phyloP scores from a whole-genome alignment of 345 rosid genomes.

The Punica granatum region DNA sequence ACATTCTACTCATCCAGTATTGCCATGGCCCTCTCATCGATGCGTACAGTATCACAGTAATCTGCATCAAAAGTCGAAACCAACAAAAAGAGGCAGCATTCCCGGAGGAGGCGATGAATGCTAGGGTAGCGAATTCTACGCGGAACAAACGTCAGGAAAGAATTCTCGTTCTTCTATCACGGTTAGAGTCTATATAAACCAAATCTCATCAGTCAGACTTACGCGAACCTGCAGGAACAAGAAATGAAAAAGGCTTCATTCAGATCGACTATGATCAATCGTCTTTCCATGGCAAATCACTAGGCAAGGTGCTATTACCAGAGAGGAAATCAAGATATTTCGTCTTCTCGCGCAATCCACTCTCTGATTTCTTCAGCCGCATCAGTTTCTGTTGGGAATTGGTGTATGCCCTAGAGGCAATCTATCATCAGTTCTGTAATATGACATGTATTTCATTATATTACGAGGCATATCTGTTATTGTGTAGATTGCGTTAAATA shows the following conservation, averaged over 20 bases:
- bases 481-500: no score
- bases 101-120: not conserved
- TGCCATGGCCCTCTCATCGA: not conserved
- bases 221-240: not conserved
- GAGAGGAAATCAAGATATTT: conserved; percentile 79
- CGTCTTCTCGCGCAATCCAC: conserved; percentile 85
- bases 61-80: not conserved
- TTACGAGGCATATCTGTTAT: no score
- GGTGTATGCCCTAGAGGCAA: no score
- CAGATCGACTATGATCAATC: conserved; percentile 9
- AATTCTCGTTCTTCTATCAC: not conserved
- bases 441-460: no score
- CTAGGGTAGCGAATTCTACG: not conserved
- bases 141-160: not conserved
- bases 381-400: no score
- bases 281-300: conserved; percentile 83
- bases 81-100: not conserved
- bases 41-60: not conserved
- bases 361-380: conserved; percentile 54
- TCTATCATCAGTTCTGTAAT: no score
- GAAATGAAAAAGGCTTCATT: not conserved
- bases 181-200: not conserved
- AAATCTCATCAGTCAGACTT: not conserved
- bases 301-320: conserved; percentile 82
- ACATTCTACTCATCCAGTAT: not conserved